phyloP scores from a whole-genome alignment of 2,329 filamentous ascomycete genomes.

The Phyllosticta citrichinensis region DNA sequence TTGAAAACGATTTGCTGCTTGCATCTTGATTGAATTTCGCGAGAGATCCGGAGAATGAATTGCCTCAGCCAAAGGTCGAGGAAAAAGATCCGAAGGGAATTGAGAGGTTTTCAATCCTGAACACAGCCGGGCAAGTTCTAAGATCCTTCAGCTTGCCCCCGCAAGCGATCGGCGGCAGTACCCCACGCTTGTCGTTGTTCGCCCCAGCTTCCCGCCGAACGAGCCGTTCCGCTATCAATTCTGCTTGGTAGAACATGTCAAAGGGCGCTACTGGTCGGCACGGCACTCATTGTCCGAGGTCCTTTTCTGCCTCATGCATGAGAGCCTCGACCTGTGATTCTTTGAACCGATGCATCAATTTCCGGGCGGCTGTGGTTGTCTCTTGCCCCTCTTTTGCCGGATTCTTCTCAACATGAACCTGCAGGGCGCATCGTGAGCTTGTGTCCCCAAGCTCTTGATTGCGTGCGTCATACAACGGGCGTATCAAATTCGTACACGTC shows the following conservation, averaged over 20 bases:
- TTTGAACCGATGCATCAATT: conserved; percentile 71
- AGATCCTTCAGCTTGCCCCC: conserved; percentile 1
- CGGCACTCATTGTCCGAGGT: background rate
- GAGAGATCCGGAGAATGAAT: background rate
- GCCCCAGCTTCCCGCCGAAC: conserved; percentile 9
- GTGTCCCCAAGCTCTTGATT: background rate
- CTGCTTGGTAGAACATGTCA: background rate
- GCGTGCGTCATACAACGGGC: conserved; percentile 52
- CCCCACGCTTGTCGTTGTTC: conserved; percentile 1
- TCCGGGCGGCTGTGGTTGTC: conserved; percentile 50
- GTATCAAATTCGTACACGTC: conserved; percentile 73
- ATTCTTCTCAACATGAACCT: conserved; percentile 53
- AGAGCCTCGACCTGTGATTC: conserved; percentile 54
- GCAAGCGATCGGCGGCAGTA: conserved; percentile 7
- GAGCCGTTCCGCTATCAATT: background rate
- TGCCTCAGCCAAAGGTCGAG: background rate
- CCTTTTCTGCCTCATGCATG: conserved; percentile 48
- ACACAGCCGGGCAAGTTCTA: background rate
- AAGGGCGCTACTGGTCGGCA: background rate
- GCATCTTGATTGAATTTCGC: conserved; percentile 30
- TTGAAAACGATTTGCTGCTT: conserved; percentile 44
- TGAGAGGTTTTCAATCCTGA: background rate
- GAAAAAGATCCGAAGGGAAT: background rate
- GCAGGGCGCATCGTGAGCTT: background rate
- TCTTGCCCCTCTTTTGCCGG: conserved; percentile 27